Percentiles rank a stretch among this genome's conserved stretches.
phyloP scores from a whole-genome alignment of 2,329 filamentous ascomycete genomes.

The Huntiella decipiens region DNA sequence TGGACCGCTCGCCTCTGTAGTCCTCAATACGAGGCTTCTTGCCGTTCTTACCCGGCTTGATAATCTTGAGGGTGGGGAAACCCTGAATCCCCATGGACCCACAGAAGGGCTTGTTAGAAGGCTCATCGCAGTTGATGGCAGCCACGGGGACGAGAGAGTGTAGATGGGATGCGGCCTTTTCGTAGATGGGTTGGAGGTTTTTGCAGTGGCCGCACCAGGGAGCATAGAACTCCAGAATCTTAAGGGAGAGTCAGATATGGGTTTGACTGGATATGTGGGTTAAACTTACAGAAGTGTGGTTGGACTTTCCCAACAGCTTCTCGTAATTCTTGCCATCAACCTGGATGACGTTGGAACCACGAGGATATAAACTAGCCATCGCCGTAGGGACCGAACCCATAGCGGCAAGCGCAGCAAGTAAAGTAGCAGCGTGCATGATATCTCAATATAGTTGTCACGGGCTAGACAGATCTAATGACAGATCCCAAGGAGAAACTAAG shows the following conservation, averaged over 20 bases:
- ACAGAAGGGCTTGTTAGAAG: conserved; percentile 77
- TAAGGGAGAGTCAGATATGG: background rate
- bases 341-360: conserved; percentile 73
- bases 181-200: conserved; percentile 86
- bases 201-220: conserved; percentile 97
- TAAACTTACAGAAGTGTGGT: conserved; percentile 64
- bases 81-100: conserved; percentile 72
- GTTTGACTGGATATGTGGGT: background rate
- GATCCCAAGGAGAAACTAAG: too few relatives aligned
- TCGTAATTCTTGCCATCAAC: conserved; percentile 64
- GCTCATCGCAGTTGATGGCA: conserved; percentile 87
- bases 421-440: too few relatives aligned
- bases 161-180: conserved; percentile 78
- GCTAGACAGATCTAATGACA: too few relatives aligned
- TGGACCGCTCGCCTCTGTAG: conserved; percentile 66
- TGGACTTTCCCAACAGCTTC: conserved; percentile 66
- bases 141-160: conserved; percentile 88
- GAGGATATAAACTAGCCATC: conserved; percentile 61
- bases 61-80: conserved; percentile 90
- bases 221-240: conserved; percentile 75
- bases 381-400: conserved; percentile 37
- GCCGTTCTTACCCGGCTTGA: conserved; percentile 63
- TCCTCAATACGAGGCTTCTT: conserved; percentile 64
- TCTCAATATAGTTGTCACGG: too few relatives aligned
- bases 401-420: conserved; percentile 30